A percentile compares a stretch with the other conserved stretches of the same genome.
phyloP scores from a whole-genome alignment of 306 rosid genomes.

The Sesbania bispinosa region DNA sequence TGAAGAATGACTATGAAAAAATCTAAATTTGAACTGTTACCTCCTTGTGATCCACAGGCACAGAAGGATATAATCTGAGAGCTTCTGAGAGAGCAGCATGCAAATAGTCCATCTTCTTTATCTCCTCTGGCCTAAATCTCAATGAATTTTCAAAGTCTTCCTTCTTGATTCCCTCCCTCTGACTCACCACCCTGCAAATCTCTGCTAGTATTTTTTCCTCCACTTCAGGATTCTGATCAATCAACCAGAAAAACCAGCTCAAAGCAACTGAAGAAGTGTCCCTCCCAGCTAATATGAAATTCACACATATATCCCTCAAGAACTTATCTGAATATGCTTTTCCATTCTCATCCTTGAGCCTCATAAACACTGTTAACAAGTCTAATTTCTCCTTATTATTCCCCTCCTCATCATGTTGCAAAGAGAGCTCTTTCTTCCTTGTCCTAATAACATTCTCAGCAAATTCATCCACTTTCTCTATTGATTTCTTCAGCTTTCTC shows the following conservation, averaged over 20 bases:
- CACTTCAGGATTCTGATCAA: conserved; percentile 57
- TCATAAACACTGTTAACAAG: conserved; percentile 65
- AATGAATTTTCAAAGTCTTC: conserved; percentile 20
- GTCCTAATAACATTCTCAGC: conserved; percentile 70
- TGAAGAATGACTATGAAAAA: no score
- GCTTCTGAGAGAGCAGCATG: conserved; percentile 89
- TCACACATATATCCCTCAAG: conserved; percentile 86
- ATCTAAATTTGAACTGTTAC: conserved; percentile 26
- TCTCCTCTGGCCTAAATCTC: conserved; percentile 62
- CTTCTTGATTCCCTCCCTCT: conserved; percentile 32
- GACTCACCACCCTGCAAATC: conserved; percentile 41
- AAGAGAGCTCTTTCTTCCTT: conserved; percentile 59
- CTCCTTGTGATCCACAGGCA: conserved; percentile 90
- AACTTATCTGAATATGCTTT: conserved; percentile 61
- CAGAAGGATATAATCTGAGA: conserved; percentile 84
- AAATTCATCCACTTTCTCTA: conserved; percentile 62
- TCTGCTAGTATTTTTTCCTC: conserved; percentile 60
- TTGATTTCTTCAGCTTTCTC: conserved; percentile 50
- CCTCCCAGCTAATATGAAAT: conserved; percentile 84
- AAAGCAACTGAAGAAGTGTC: conserved; percentile 93
- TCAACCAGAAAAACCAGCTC: conserved; percentile 94
- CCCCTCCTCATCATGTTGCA: background rate
- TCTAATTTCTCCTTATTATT: conserved; percentile 37
- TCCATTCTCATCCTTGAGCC: conserved; percentile 64
- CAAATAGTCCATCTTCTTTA: conserved; percentile 84